phyloP scores from a whole-genome alignment of 1,284 basidiomycete genomes.

The Ceratobasidium sp. region DNA sequence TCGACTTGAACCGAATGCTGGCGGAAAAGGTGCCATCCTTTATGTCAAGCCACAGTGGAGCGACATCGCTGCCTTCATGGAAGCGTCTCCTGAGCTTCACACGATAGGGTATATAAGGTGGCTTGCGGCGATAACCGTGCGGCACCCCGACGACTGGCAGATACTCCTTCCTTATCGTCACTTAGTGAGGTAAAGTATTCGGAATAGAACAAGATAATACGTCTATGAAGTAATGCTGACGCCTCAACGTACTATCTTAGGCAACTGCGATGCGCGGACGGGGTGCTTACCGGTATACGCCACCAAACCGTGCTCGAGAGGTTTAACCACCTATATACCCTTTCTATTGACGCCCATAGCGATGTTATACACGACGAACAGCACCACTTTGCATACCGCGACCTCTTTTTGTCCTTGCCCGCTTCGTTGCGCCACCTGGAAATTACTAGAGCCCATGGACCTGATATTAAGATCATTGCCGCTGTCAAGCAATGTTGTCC shows the following conservation, averaged over 20 bases:
- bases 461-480: constrained; percentile 30
- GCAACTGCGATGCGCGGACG: constrained; percentile 7
- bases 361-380: constrained; percentile 10
- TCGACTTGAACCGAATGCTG: background rate
- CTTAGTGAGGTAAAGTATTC: background rate
- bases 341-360: constrained; percentile 31
- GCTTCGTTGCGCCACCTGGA: constrained; percentile 30
- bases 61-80: constrained; percentile 20
- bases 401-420: constrained; percentile 29
- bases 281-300: background rate
- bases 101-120: constrained; percentile 13
- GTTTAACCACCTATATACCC: constrained; percentile 10
- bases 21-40: background rate
- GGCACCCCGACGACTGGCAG: background rate
- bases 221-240: background rate
- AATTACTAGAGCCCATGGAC: constrained; percentile 25
- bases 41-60: constrained; percentile 2
- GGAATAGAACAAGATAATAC: background rate
- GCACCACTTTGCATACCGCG: constrained; percentile 24
- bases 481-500: constrained; percentile 19
- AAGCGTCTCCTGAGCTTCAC: constrained; percentile 1
- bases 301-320: background rate
- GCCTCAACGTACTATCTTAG: background rate
- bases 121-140: background rate
- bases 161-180: background rate